A percentile compares a stretch with the other conserved stretches of the same genome.
phyloP scores from a whole-genome alignment of 345 rosid genomes.

The Angophora floribunda region DNA sequence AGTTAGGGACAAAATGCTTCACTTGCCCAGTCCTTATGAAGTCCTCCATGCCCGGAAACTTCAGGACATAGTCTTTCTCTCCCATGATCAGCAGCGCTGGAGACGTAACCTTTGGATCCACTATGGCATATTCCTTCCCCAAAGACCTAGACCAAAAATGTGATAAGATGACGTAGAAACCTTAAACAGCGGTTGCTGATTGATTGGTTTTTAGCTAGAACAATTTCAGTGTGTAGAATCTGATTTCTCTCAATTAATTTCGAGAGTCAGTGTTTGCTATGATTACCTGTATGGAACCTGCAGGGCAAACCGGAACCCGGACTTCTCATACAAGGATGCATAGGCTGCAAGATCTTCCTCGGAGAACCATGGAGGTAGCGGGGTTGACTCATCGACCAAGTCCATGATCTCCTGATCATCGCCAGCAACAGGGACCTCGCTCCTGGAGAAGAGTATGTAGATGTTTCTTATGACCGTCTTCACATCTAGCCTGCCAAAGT shows the following conservation, averaged over 20 bases:
- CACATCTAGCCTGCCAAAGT: constrained; percentile 29
- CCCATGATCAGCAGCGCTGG: constrained; percentile 24
- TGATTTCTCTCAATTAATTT: not conserved
- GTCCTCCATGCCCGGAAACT: constrained; percentile 12
- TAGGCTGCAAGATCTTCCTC: constrained; percentile 36
- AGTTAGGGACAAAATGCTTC: constrained; percentile 21
- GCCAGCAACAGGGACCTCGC: constrained; percentile 14
- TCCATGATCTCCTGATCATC: constrained; percentile 44
- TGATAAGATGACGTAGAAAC: not conserved
- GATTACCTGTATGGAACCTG: constrained; percentile 36
- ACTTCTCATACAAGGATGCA: constrained; percentile 26
- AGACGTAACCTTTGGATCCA: constrained; percentile 11
- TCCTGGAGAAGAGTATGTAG: constrained; percentile 29
- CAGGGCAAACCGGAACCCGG: constrained; percentile 27
- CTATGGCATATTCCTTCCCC: not conserved
- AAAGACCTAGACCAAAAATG: not conserved
- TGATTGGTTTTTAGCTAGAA: not conserved
- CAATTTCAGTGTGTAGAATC: not conserved
- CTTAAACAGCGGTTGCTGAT: not conserved
- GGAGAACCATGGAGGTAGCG: constrained; percentile 31
- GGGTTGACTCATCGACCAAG: constrained; percentile 29
- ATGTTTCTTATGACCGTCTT: constrained; percentile 32
- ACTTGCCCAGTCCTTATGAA: constrained; percentile 14
- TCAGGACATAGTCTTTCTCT: constrained; percentile 18
- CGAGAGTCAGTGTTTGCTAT: not conserved